Conservation (phyloP, 352 stramenopile genomes). For the Phytopythium mirpurense region DNA sequence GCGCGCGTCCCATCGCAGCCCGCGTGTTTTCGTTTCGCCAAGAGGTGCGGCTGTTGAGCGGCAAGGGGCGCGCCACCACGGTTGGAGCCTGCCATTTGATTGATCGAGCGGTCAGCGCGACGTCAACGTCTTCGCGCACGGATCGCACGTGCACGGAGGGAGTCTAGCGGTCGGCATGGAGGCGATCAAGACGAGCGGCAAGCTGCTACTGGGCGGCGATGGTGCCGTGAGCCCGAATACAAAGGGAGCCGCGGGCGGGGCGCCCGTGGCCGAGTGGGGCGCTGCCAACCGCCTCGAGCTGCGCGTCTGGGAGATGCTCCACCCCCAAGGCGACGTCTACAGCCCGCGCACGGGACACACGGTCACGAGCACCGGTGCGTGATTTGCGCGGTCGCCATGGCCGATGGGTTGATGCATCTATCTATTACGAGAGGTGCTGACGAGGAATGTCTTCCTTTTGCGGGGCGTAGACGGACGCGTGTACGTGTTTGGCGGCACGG, state of each 20-base stretch:
- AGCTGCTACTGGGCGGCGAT: neutral
- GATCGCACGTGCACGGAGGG: neutral
- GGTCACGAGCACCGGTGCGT: constrained; percentile 66
- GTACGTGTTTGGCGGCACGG: constrained; percentile 86
- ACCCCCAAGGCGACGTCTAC: constrained; percentile 73
- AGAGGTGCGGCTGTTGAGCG: neutral
- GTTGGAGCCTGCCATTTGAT: neutral
- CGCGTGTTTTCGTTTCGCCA: neutral
- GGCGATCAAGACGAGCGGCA: neutral
- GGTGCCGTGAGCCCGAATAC: neutral
- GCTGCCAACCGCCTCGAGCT: constrained; percentile 45
- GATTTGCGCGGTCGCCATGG: neutral
- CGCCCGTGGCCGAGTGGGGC: constrained; percentile 2
- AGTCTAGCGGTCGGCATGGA: neutral
- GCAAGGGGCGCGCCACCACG: neutral
- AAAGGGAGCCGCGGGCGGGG: constrained; percentile 3
- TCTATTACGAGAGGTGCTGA: too few relatives aligned
- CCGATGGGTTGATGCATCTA: too few relatives aligned
- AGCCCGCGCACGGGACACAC: constrained; percentile 83
- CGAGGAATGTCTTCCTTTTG: too few relatives aligned
- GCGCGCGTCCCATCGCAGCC: constrained; percentile 1
- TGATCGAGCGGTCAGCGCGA: constrained; percentile 2
- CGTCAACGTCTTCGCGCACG: neutral
- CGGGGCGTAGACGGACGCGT: constrained; percentile 42
- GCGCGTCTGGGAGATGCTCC: constrained; percentile 69